A percentile compares a stretch with the other conserved stretches of the same genome.
Evolutionary conservation across 148 eudicot genomes (phyloP).

Genomic region (Heliosperma pusillum): DNA sequence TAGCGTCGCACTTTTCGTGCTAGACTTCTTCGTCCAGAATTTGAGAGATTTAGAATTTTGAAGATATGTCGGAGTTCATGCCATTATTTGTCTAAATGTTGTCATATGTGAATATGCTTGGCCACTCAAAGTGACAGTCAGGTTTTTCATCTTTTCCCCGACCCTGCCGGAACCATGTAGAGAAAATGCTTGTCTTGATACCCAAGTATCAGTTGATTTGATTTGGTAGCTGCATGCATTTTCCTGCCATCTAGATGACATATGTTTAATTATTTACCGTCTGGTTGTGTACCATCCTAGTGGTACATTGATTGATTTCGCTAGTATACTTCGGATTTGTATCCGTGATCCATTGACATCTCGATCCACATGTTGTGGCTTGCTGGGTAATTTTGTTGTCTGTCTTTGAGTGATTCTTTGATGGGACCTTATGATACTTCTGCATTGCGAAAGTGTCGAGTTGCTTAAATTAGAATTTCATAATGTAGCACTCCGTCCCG

Average conservation of each 20-base stretch:
- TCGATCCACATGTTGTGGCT: neutral
- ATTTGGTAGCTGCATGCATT: neutral
- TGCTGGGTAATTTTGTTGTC: neutral
- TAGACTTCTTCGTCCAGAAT: conserved; percentile 22
- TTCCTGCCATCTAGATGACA: neutral
- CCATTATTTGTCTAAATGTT: conserved; percentile 14
- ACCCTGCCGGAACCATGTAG: neutral
- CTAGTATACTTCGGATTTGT: neutral
- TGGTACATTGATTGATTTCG: neutral
- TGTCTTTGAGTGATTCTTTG: neutral
- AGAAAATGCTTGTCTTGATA: conserved; percentile 2
- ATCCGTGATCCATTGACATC: neutral
- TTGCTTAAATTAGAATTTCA: neutral
- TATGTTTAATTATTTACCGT: neutral
- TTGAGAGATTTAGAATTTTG: conserved; percentile 14
- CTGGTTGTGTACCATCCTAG: neutral
- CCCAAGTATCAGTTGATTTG: neutral
- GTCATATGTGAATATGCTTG: conserved; percentile 28
- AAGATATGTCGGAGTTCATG: conserved; percentile 1
- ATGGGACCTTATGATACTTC: too few species aligned
- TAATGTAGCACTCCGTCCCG: too few species aligned
- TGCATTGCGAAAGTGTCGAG: neutral
- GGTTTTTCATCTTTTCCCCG: neutral
- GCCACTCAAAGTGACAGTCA: conserved; percentile 16
- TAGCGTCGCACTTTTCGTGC: conserved; percentile 10